phyloP scores from a whole-genome alignment of 805 yeast species.

The Lachancea sp. region DNA sequence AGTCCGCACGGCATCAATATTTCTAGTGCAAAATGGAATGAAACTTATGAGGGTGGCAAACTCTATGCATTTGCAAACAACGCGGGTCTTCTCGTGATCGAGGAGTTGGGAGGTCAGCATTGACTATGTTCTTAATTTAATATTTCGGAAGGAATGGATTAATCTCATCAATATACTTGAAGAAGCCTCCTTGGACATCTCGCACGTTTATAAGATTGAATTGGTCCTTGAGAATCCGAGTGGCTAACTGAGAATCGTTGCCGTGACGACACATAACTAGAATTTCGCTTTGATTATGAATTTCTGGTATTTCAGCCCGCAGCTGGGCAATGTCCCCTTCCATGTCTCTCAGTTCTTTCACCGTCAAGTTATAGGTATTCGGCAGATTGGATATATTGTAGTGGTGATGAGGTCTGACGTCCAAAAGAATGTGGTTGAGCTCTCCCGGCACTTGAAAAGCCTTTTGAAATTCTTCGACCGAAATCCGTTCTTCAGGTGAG shows the following conservation, averaged over 20 bases:
- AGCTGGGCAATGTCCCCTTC: conserved; percentile 26
- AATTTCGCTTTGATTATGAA: conserved; percentile 31
- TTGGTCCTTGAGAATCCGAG: conserved; percentile 45
- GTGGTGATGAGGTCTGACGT: conserved; percentile 79
- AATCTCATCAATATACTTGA: conserved; percentile 55
- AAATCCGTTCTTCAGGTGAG: conserved; percentile 40
- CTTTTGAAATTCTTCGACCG: conserved; percentile 32
- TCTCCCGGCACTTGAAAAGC: conserved; percentile 27
- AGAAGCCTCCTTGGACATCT: conserved; percentile 76
- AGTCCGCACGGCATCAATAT: conserved; percentile 48
- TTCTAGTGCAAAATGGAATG: conserved; percentile 54
- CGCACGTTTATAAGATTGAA: conserved; percentile 44
- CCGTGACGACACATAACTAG: conserved; percentile 81
- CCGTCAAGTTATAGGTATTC: conserved; percentile 56
- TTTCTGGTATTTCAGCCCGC: conserved; percentile 22
- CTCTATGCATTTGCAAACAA: conserved; percentile 37
- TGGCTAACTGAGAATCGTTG: conserved; percentile 82
- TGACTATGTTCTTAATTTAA: conserved; percentile 24
- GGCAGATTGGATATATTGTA: conserved; percentile 59
- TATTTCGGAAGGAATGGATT: conserved; percentile 62
- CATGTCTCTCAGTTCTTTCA: conserved; percentile 38
- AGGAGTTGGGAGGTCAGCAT: conserved; percentile 14
- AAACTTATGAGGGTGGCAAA: conserved; percentile 37
- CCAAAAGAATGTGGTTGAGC: conserved; percentile 41
- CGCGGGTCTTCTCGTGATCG: conserved; percentile 31